These are phyloP conservation scores for Tulasnella calospora DNA, from an alignment of 768 basidiomycete genomes.

Conservation along the genomic window DNA sequence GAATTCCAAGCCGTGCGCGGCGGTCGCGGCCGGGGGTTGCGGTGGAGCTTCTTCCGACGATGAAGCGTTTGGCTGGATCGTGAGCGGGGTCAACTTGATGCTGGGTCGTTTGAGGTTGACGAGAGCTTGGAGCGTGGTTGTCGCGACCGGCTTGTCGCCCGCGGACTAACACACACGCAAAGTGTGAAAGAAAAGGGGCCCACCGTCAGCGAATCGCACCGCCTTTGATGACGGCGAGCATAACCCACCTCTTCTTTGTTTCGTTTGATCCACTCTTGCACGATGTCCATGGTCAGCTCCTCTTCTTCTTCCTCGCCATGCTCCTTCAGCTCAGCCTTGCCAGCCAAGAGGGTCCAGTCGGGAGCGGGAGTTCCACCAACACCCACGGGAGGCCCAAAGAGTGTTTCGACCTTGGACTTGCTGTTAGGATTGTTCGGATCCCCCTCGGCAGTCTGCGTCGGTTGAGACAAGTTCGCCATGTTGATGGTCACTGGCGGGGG, in stretches of 20 bases:
- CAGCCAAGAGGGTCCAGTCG: conserved; percentile 53
- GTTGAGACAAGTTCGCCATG: conserved; percentile 34
- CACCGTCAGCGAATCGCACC: conserved; percentile 8
- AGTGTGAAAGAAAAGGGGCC: neutral
- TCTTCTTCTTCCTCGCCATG: conserved; percentile 44
- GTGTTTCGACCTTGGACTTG: conserved; percentile 66
- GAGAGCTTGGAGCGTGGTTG: conserved; percentile 88
- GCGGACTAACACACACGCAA: conserved; percentile 5
- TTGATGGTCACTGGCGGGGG: conserved; percentile 34
- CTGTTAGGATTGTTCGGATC: conserved; percentile 45
- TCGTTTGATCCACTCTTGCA: conserved; percentile 79
- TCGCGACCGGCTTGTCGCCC: conserved; percentile 43
- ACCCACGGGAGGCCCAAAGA: conserved; percentile 91
- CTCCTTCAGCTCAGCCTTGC: conserved; percentile 21
- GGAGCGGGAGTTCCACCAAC: conserved; percentile 57
- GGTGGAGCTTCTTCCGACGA: conserved; percentile 32
- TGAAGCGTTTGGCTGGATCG: conserved; percentile 23
- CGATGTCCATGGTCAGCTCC: conserved; percentile 65
- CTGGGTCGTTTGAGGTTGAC: conserved; percentile 92
- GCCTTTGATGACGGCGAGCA: neutral
- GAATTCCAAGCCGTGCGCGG: conserved; percentile 68
- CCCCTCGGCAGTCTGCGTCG: conserved; percentile 30
- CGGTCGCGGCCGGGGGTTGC: conserved; percentile 39
- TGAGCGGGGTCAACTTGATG: conserved; percentile 66
- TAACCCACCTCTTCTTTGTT: conserved; percentile 58